Evolutionary conservation across 306 rosid species (phyloP).

Genomic region (Datisca glomerata): DNA sequence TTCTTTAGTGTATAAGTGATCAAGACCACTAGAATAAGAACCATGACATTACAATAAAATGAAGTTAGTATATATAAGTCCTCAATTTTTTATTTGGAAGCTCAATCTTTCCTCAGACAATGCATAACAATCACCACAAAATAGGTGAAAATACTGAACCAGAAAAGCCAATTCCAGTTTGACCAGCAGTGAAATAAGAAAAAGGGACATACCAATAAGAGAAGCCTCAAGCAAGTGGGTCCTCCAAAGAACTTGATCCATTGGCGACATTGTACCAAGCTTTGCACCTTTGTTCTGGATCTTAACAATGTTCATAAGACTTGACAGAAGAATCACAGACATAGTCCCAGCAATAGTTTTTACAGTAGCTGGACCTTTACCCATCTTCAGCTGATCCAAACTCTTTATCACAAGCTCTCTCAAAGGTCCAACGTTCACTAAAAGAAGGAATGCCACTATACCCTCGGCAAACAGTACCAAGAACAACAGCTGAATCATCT

Average conservation of each 20-base stretch:
- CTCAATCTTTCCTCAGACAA: too few species aligned
- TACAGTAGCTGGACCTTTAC: constrained; percentile 77
- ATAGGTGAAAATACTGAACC: too few species aligned
- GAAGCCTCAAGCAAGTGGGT: constrained; percentile 96
- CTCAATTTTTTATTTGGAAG: too few species aligned
- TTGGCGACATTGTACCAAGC: constrained; percentile 94
- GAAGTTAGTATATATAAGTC: too few species aligned
- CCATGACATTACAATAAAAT: too few species aligned
- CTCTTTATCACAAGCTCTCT: constrained; percentile 86
- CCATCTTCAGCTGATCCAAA: constrained; percentile 78
- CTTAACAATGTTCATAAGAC: constrained; percentile 77
- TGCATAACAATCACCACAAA: too few species aligned
- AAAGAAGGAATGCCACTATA: constrained; percentile 45
- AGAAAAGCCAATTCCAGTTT: too few species aligned
- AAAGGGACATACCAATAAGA: constrained; percentile 48
- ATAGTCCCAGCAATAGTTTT: constrained; percentile 85
- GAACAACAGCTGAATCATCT: constrained; percentile 83
- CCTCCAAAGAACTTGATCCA: constrained; percentile 99
- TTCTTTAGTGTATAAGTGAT: too few species aligned
- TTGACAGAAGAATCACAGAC: constrained; percentile 78
- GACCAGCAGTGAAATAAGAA: constrained; percentile 2
- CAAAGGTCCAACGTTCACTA: constrained; percentile 78
- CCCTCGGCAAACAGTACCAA: constrained; percentile 74
- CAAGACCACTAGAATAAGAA: too few species aligned
- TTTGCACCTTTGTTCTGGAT: constrained; percentile 96